Evolutionary conservation across 176 grass and related monocot genomes (phyloP), one percentile per base, ranked within the genome.

Genomic region (Raddia guianensis): DNA sequence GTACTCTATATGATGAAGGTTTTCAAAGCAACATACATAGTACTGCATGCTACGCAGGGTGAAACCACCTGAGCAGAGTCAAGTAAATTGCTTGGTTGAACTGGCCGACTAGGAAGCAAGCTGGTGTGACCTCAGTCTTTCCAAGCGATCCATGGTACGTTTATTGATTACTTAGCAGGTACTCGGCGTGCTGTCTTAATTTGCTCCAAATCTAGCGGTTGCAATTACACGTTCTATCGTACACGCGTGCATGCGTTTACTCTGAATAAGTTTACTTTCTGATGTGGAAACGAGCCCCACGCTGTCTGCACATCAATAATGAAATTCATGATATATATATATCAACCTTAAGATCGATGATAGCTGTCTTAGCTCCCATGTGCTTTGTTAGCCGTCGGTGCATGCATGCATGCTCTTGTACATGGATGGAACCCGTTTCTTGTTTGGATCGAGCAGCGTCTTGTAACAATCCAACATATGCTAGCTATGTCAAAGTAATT

Each of bases 321-420:
- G n/a, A 45, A 27, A 27, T 27, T 27, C 27, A 27, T 27, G 27
- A 27, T 27, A 27, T 27, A 27, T 27, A 27, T 27, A 27, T 27
- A 27, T 50, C 64, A 56, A 67, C 63, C 46, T 52, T 10, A 44
- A 21, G 13, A 61, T 40, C 37, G 37, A 40, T 12, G 53, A 56
- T 40, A 73, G 16, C 46, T 82, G 46, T 11, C 57, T 62, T 70
- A 6, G 32, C 59, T 63, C 33, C 34, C 69, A 82, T 14, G 69
- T 82, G 69, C 34, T 64, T 37, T 73, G 69, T 64, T 53, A 32
- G 58, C 12, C 49, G 58, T 63, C 68, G 46, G 55, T 73, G 80
- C 37, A 40, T 40, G 37, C 68, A 45, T 73, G 80, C 37, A 40
- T 40, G 37, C 68, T 13, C 32, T 73, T 1, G n/a, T 21, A 12